Percentiles rank a stretch among this genome's conserved stretches.
Conservation (phyloP, 805 yeast species). For the Candida adriatica region DNA sequence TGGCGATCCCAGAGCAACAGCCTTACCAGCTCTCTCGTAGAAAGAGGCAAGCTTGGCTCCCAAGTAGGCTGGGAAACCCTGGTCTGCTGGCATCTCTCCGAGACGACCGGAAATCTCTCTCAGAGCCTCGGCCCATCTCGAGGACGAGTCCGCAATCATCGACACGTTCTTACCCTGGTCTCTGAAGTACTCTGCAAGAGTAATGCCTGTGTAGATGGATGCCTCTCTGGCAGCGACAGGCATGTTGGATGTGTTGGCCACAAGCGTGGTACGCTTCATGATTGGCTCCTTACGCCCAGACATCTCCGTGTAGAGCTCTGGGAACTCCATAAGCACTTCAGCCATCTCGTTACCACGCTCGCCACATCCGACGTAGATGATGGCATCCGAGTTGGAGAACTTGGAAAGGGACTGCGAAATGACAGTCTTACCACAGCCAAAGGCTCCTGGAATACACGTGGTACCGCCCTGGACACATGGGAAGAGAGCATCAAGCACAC, state of each 20-base stretch:
- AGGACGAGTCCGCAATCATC: conserved; percentile 99
- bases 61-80: conserved; percentile 99
- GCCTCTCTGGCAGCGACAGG: conserved; percentile 99
- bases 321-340: conserved; percentile 99
- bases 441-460: conserved; percentile 99
- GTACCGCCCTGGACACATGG: conserved; percentile 99
- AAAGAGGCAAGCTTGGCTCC: conserved; percentile 98
- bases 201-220: conserved; percentile 97
- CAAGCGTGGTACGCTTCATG: conserved; percentile 98
- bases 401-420: conserved; percentile 96
- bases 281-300: conserved; percentile 95
- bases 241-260: conserved; percentile 98
- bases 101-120: conserved; percentile 99
- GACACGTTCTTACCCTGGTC: conserved; percentile 99
- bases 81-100: conserved; percentile 99
- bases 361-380: conserved; percentile 76
- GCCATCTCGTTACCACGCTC: conserved; percentile 99
- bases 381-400: conserved; percentile 94
- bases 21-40: conserved; percentile 99
- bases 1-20: conserved; percentile 92
- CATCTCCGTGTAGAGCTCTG: conserved; percentile 88
- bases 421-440: conserved; percentile 98
- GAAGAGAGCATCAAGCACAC: conserved; percentile 95
- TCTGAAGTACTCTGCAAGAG: conserved; percentile 98
- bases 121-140: conserved; percentile 99